phyloP scores from a whole-genome alignment of 1,139 yeast species.

The Hemisphaericaspora xylofermentans region DNA sequence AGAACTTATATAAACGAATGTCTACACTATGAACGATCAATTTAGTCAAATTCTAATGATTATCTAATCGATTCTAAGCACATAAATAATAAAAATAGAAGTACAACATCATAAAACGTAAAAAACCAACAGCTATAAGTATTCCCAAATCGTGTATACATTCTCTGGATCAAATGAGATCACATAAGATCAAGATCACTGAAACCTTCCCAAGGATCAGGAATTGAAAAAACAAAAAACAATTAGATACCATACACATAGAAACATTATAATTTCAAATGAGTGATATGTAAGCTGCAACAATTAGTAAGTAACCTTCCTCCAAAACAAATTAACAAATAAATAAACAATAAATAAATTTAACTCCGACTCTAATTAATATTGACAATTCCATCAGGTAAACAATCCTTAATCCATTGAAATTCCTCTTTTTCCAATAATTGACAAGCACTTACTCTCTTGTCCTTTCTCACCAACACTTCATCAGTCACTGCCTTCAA shows the following conservation, averaged over 20 bases:
- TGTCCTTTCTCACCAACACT: constrained; percentile 42
- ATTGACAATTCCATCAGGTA: constrained; percentile 15
- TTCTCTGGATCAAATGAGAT: too few species aligned
- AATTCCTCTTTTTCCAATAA: constrained; percentile 17
- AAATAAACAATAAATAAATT: background rate
- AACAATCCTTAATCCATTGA: constrained; percentile 21
- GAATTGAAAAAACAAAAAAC: too few species aligned
- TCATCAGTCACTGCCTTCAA: constrained; percentile 33
- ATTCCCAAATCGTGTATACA: too few species aligned
- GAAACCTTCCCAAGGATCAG: too few species aligned
- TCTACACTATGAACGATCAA: too few species aligned
- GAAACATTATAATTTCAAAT: background rate
- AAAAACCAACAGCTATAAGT: too few species aligned
- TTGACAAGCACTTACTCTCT: constrained; percentile 21
- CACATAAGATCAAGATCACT: too few species aligned
- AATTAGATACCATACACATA: background rate
- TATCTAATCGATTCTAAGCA: too few species aligned
- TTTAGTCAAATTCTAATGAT: too few species aligned
- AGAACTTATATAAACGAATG: too few species aligned
- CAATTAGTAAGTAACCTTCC: background rate
- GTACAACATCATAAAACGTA: too few species aligned
- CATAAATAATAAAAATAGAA: too few species aligned
- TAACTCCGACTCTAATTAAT: background rate
- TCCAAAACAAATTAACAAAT: background rate
- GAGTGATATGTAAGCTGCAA: background rate